Conservation (phyloP, 805 yeast species). For the Candida quercuum region DNA sequence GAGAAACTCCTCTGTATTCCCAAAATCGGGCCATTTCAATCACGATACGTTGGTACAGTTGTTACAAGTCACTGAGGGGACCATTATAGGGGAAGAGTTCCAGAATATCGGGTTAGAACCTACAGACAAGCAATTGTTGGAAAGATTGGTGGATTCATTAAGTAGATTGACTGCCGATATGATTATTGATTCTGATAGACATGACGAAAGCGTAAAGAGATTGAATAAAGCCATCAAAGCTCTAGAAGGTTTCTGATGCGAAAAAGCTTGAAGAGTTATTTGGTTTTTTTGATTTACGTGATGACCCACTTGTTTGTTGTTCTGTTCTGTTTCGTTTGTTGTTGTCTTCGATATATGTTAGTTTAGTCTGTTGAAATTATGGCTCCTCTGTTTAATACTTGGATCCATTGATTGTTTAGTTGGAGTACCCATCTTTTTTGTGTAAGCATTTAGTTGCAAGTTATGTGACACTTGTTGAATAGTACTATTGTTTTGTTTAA, state of each 20-base stretch:
- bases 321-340: no score
- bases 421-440: no score
- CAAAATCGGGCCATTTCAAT: constrained; percentile 17
- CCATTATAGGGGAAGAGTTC: constrained; percentile 53
- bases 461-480: no score
- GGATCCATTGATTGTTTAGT: no score
- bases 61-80: constrained; percentile 35
- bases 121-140: constrained; percentile 74
- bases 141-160: constrained; percentile 79
- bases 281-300: no score
- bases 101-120: constrained; percentile 65
- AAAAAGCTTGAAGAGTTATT: no score
- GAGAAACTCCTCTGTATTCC: constrained; percentile 7
- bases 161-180: constrained; percentile 86
- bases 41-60: constrained; percentile 31
- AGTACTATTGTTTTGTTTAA: no score
- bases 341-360: no score
- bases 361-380: no score
- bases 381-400: no score
- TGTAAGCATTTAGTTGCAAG: no score
- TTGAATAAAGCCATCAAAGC: constrained; percentile 79
- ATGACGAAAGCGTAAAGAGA: constrained; percentile 74
- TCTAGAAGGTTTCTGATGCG: constrained; percentile 76
- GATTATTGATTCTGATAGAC: constrained; percentile 77
- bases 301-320: no score